Conservation (phyloP, 192 early-diverging fungal species). For the Backusella mclennaniae region DNA sequence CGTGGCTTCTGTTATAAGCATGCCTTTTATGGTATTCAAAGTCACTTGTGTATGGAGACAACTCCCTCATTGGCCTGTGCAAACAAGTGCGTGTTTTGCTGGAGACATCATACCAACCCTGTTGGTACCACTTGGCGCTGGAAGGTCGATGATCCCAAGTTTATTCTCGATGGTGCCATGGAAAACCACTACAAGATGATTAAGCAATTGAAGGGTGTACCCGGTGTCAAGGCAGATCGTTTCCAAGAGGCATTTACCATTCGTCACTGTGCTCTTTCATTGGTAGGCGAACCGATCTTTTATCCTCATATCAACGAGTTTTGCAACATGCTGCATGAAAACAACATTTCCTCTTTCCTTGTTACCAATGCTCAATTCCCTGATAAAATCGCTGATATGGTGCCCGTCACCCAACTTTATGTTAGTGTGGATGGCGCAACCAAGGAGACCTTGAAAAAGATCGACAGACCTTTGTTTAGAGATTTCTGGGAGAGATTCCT, state of each 20-base stretch:
- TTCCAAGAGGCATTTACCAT: slow-evolving; percentile 67
- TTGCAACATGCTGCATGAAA: slow-evolving; percentile 62
- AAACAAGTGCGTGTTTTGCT: slow-evolving; percentile 72
- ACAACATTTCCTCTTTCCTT: slow-evolving; percentile 67
- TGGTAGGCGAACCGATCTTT: slow-evolving; percentile 66
- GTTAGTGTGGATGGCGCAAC: slow-evolving; percentile 75
- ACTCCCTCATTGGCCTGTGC: slow-evolving; percentile 76
- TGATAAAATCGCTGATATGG: slow-evolving; percentile 56
- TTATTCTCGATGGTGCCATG: slow-evolving; percentile 65
- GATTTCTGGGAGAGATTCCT: slow-evolving; percentile 80
- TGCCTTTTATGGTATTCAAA: slow-evolving; percentile 75
- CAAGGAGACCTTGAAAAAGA: slow-evolving; percentile 72
- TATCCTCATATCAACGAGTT: slow-evolving; percentile 81
- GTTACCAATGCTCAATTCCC: slow-evolving; percentile 80
- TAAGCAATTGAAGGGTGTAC: slow-evolving; percentile 72
- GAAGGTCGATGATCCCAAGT: slow-evolving; percentile 67
- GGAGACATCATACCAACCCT: slow-evolving; percentile 75
- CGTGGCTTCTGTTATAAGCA: slow-evolving; percentile 77
- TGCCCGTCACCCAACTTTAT: slow-evolving; percentile 73
- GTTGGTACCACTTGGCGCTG: slow-evolving; percentile 67
- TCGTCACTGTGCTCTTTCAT: slow-evolving; percentile 66
- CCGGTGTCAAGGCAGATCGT: slow-evolving; percentile 72
- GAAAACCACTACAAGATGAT: slow-evolving; percentile 74
- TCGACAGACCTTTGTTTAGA: slow-evolving; percentile 71
- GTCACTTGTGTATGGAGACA: slow-evolving; percentile 73